Base-by-base conservation (phyloP, 176 grass and related monocot genomes). In the Raddia distichophylla region DNA sequence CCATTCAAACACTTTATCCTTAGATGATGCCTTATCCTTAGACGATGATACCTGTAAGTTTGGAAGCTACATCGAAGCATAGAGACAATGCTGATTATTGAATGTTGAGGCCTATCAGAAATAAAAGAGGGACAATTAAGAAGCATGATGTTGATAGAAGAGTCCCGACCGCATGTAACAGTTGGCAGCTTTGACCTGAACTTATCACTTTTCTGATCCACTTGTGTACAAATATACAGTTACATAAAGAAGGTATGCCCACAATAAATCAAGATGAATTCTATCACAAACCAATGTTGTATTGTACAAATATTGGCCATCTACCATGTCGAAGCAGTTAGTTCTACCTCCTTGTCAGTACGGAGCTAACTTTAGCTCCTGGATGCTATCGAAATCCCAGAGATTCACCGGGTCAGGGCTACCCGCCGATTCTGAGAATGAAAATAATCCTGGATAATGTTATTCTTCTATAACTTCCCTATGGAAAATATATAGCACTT, bases 171-270 rank as follows among this genome's bases (percentile, higher is more conserved):
- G 59, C 11, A 60, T 20, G 5, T 49, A 13, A 4, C 8, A 67
- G 58, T 59, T 43, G 52, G 8, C 51, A 80, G 15, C 64, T 46
- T 56, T 69, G 27, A 27, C 3, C 63, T 55, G 16, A 46, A 71
- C 77, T 57, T 47, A 18, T 71, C 8, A 49, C 1, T 8, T 64
- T 3, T 64, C 12, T 45, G 6, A 61, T 34, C 45, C 44, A 61
- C 33, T 8, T 15, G 35, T 76, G 54, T 73, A 73, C 74, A 74
- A 73, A 86, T 86, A 43, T 89, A 78, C 66, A 86, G 1, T 81
- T 85, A 69, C 19, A 33, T 11, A 51, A 42, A 16, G 5, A 64
- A 44, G 8, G 72, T 18, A 71, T 83, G 5, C 60, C 43, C 19
- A 79, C 7, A 74, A 74, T 50, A 58, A 74, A 79, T 73, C 17